phyloP scores from a whole-genome alignment of 768 basidiomycete species.

The Kondoa malvinella region DNA sequence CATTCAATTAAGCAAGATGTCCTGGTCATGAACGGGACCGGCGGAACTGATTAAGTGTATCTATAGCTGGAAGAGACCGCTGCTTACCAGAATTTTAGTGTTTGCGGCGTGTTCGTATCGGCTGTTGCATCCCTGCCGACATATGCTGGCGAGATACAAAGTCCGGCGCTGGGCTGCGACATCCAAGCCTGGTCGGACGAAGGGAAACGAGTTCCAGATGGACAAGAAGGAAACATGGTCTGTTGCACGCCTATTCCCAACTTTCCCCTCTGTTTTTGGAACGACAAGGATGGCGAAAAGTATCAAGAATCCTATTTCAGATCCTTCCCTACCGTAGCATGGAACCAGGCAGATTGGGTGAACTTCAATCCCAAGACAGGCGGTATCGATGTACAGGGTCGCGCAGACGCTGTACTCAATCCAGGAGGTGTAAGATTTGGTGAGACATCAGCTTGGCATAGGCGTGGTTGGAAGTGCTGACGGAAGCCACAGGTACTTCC shows the following conservation, averaged over 20 bases:
- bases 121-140: conserved; percentile 17
- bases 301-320: conserved; percentile 25
- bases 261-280: conserved; percentile 25
- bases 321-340: conserved; percentile 21
- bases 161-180: conserved; percentile 22
- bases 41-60: conserved; percentile 23
- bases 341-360: conserved; percentile 25
- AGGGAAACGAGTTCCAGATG: conserved; percentile 19
- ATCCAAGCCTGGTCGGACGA: conserved; percentile 26
- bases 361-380: conserved; percentile 18
- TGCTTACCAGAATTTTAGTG: conserved; percentile 5
- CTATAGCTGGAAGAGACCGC: not conserved
- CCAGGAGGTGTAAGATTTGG: not conserved
- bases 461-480: conserved; percentile 23
- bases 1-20: conserved; percentile 11
- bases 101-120: conserved; percentile 25
- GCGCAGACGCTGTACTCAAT: conserved; percentile 9
- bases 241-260: conserved; percentile 27
- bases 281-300: conserved; percentile 18
- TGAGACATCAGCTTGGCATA: conserved; percentile 25
- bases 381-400: conserved; percentile 24
- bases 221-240: conserved; percentile 26
- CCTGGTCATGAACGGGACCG: conserved; percentile 24
- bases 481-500: conserved; percentile 11
- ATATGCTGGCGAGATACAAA: conserved; percentile 25